These are phyloP conservation scores for Hymenotorrendiella dingleyae DNA, from an alignment of 2,329 filamentous ascomycete genomes.

Conservation along the genomic window DNA sequence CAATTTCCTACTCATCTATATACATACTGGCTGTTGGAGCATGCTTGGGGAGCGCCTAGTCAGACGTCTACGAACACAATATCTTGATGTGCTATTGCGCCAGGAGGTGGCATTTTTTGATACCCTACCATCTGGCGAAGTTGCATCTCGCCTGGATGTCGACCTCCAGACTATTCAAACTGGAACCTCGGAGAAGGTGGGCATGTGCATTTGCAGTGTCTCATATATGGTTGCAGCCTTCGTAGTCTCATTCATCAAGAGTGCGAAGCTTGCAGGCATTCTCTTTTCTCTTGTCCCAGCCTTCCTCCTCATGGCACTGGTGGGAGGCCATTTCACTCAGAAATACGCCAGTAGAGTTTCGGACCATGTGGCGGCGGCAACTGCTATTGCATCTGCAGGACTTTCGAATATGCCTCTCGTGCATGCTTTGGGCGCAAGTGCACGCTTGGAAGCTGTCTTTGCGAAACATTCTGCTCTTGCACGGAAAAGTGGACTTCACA, in stretches of 20 bases:
- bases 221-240: slow-evolving; percentile 54
- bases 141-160: slow-evolving; percentile 44
- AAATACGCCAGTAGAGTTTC: slow-evolving; percentile 39
- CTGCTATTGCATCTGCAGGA: slow-evolving; percentile 46
- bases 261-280: slow-evolving; percentile 47
- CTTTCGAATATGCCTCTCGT: slow-evolving; percentile 45
- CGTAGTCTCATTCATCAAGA: slow-evolving; percentile 53
- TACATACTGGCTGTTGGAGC: slow-evolving; percentile 55
- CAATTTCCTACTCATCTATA: slow-evolving; percentile 58
- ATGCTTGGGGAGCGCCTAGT: slow-evolving; percentile 48
- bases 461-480: slow-evolving; percentile 37
- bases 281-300: slow-evolving; percentile 21
- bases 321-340: slow-evolving; percentile 42
- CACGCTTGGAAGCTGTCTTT: slow-evolving; percentile 44
- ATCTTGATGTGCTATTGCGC: slow-evolving; percentile 43
- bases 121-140: slow-evolving; percentile 43
- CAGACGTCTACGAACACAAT: slow-evolving; percentile 46
- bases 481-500: slow-evolving; percentile 40
- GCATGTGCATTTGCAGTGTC: slow-evolving; percentile 46
- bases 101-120: slow-evolving; percentile 52
- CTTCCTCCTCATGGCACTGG: slow-evolving; percentile 34
- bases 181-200: slow-evolving; percentile 55
- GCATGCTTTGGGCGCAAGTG: slow-evolving; percentile 46
- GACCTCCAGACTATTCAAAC: slow-evolving; percentile 52
- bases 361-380: slow-evolving; percentile 41